These are phyloP conservation scores for Hyaloscypha bicolor DNA, from an alignment of 495 filamentous ascomycete genomes.

Conservation along the genomic window DNA sequence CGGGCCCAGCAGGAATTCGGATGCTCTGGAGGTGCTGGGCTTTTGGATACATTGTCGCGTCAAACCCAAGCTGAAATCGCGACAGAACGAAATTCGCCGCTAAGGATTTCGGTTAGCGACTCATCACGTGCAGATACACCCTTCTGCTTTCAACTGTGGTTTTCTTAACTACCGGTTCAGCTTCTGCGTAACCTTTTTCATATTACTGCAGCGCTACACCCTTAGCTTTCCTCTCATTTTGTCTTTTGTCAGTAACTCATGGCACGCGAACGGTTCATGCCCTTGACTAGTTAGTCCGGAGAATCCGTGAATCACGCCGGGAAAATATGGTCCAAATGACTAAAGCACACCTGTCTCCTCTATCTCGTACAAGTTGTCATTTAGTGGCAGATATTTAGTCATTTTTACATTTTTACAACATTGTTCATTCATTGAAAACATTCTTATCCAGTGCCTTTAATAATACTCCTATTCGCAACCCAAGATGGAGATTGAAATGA, in stretches of 20 bases:
- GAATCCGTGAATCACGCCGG: not conserved
- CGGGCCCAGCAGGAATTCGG: not conserved
- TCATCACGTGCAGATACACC: not conserved
- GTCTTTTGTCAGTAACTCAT: not conserved
- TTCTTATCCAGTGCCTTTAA: not conserved
- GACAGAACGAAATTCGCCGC: not conserved
- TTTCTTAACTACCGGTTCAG: too few species aligned
- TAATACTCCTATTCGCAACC: not conserved
- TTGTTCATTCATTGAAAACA: not conserved
- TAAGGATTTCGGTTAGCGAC: not conserved
- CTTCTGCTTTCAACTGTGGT: too few species aligned
- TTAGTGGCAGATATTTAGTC: not conserved
- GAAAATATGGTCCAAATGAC: not conserved
- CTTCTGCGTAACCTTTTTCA: not conserved
- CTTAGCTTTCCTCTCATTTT: not conserved
- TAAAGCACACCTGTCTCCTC: not conserved
- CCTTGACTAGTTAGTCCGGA: not conserved
- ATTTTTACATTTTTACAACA: not conserved
- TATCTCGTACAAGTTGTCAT: not conserved
- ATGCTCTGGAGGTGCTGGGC: not conserved
- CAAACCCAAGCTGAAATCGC: conserved; percentile 1
- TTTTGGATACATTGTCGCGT: not conserved
- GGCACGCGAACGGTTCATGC: not conserved
- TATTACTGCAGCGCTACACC: not conserved
- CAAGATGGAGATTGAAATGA: not conserved